Base-by-base conservation (phyloP, 1,139 yeast genomes). In the Saccharomyces hybrid region DNA sequence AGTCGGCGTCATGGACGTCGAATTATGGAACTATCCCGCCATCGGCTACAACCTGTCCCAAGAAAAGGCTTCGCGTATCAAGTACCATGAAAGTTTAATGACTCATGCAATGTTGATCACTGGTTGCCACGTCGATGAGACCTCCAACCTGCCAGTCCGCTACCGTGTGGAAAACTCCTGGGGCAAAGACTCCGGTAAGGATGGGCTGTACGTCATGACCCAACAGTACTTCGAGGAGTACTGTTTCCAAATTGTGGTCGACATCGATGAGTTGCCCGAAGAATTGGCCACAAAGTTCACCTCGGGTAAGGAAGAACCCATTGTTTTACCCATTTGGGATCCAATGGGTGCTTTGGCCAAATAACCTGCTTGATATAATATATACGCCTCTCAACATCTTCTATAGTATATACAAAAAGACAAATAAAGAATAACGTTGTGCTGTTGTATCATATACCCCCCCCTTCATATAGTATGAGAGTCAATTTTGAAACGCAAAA, bases 121-220 rank as follows among this genome's bases (percentile, higher is more conserved):
- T 9, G 91, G 84, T 14, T 93, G 86, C 50, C 91, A 87, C 69
- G 66, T 81, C 14, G 84, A 77, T 56, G 79, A 70, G 16, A 55
- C 64, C 13, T 59, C 67, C 13, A 81, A 80, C 6, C 71, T 75
- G 54, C 93, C 95, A 8, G 73, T 82, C 11, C 79, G 95, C 67
- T 88, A 91, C 83, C 81, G 85, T 69, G 89, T 88, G 52, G 91
- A 88, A 69, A 88, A 88, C 73, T 86, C 95, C 2, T 88, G 96
- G 96, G 95, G 95, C 58, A 78, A 80, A 54, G 86, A 79, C 48
- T 76, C 78, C 6, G 96, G 96, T 58, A 78, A 78, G 52, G 84
- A 85, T 63, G 95, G 96, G 9, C 83, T 79, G 69, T 88, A 79
- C 66, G 77, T 85, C 56, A 86, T 88, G 95, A 82, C 93, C 23